phyloP scores from a whole-genome alignment of 108 stramenopile genomes.

The Fragilaria crotonensis region DNA sequence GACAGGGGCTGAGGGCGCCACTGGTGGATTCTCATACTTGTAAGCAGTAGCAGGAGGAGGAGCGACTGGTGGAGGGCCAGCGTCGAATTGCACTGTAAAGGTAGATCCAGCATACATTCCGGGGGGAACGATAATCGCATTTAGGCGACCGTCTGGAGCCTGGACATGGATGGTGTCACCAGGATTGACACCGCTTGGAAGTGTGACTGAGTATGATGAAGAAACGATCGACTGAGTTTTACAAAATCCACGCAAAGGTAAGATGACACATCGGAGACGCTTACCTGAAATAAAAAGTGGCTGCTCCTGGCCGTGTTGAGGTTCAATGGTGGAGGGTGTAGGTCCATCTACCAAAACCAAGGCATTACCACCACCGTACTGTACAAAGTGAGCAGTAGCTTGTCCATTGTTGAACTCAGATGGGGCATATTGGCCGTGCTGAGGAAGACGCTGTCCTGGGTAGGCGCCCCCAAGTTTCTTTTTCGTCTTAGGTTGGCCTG shows the following conservation, averaged over 20 bases:
- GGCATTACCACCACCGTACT: slow-evolving; percentile 81
- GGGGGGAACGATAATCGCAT: slow-evolving; percentile 64
- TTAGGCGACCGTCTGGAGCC: slow-evolving; percentile 73
- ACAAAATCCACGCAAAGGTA: slow-evolving; percentile 11
- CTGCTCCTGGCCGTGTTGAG: slow-evolving; percentile 8
- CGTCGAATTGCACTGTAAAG: slow-evolving; percentile 80
- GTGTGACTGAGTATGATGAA: slow-evolving; percentile 54
- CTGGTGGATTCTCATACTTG: too few species aligned
- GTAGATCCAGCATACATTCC: slow-evolving; percentile 79
- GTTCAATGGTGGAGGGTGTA: too few species aligned
- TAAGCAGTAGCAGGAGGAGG: background rate
- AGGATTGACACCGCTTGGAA: slow-evolving; percentile 57
- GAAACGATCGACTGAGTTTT: background rate
- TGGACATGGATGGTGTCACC: slow-evolving; percentile 75
- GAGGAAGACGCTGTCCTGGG: slow-evolving; percentile 59
- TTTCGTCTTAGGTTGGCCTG: slow-evolving; percentile 27
- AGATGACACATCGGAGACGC: slow-evolving; percentile 42
- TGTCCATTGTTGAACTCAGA: slow-evolving; percentile 44
- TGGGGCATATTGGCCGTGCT: slow-evolving; percentile 51
- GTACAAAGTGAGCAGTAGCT: slow-evolving; percentile 70
- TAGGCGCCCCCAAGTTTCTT: slow-evolving; percentile 30
- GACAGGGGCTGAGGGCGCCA: too few species aligned
- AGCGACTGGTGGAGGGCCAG: slow-evolving; percentile 21
- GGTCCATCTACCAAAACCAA: slow-evolving; percentile 50
- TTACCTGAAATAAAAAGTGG: slow-evolving; percentile 1